Base-by-base conservation (phyloP, 2,329 filamentous ascomycete genomes). In the Sclerotinia spermophila region DNA sequence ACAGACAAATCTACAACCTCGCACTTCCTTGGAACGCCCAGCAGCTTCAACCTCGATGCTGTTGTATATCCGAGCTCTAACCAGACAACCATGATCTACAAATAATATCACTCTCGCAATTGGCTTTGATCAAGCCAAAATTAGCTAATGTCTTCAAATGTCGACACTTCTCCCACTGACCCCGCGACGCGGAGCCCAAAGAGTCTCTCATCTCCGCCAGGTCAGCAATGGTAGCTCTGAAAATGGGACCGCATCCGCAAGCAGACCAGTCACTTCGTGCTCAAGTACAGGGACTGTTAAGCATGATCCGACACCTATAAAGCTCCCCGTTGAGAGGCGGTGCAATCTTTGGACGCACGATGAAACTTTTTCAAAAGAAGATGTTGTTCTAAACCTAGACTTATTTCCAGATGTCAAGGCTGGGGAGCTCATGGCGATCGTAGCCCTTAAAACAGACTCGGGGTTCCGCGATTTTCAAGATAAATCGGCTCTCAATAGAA, bases 371-470 rank as follows among this genome's bases (percentile, higher is more conserved):
- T 89, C 90, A 13, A 87, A 86, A 71, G 92, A 96, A 76, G 92
- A 95, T 76, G 89, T 96, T 59, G 84, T 96, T 33, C 85, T 96
- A 77, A 96, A 95, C 78, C 84, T 90, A 71, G 89, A 92, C 70
- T 85, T 90, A 24, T 87, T 95, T 71, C 86, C 88, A 68, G 86
- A 87, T 70, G 84, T 93, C 73, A 86, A 86, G 70, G 83, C 88
- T 0, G 92, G 91, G 38, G 86, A 87, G 73, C 82, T 96, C 69
- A 89, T 96, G 81, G 90, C 93, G 75, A 90, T 96, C 69, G 84
- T 90, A 33, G 85, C 89, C 8, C 78, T 90, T 65, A 87, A 85
- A 74, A 79, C 84, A 13, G 87, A 88, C 27, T 80, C 77, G 60
- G 81, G 79, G 56, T 78, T 80, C 48, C 82, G 80, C 72, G 83